Base-by-base conservation (phyloP, 1,284 basidiomycete genomes). In the Ustilago cynodontis region DNA sequence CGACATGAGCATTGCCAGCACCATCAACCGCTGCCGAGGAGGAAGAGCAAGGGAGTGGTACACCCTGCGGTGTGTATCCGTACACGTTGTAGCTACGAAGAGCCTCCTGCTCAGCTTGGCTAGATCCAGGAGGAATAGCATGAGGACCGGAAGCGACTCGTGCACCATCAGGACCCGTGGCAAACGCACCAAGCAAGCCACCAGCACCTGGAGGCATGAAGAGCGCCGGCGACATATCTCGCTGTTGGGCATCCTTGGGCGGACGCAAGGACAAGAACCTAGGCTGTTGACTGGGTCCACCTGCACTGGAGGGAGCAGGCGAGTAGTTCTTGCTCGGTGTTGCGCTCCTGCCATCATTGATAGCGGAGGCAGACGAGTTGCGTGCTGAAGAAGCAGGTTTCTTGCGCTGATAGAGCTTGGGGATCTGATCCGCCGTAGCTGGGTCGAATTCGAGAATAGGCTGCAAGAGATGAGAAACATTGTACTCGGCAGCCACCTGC, bases 401-500 rank as follows among this genome's bases (percentile, higher is more conserved):
- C 60, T 66, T 65, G 31, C 71, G 69, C 61, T 79, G 76, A 39
- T 75, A 74, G 24, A 75, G 76, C 68, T 79, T 77, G 41, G 80
- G 76, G 16, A 83, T 66, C 62, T 77, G 74, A 31, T 71, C 78
- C 39, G 81, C 81, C 3, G 76, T 81, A 26, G 76, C 51, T 5
- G 84, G 84, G 49, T 85, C 84, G 55, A 85, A 82, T 53, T 85
- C 82, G 52, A 85, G 79, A 28, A 85, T 73, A 24, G 84, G 84
- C 56, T 79, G 77, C 49, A 85, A 79, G 20, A 85, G 74, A 63
- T 85, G 84, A 35, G 82, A 80, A 28, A 85, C 84, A 54, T 80
- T 83, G 81, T 85, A 82, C 52, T 70, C 72, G 28, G 81, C 82
- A 16, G 82, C 80, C 11, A 85, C 80, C 59, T 84, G 71, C 60